These are phyloP conservation scores for Penicillium brasilianum DNA, from an alignment of 2,329 filamentous ascomycete genomes.

Conservation along the genomic window DNA sequence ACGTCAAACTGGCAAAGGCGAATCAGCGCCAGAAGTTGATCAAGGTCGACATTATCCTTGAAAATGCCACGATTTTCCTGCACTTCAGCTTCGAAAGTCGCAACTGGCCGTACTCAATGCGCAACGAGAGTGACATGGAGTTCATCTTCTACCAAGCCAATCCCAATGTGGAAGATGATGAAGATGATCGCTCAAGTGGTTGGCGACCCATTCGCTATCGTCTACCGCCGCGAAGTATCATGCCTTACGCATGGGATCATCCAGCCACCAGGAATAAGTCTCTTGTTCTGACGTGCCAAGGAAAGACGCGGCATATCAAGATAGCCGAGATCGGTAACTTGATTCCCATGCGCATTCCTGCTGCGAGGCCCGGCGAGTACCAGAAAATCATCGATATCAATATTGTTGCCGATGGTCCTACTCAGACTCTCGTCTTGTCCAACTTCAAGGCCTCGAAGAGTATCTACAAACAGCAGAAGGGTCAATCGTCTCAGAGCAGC, in stretches of 20 bases:
- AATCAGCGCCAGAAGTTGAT: conserved; percentile 88
- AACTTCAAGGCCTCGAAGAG: conserved; percentile 94
- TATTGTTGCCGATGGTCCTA: conserved; percentile 92
- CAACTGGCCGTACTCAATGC: conserved; percentile 98
- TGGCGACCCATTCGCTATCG: conserved; percentile 94
- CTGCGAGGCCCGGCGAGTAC: conserved; percentile 63
- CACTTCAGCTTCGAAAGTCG: conserved; percentile 89
- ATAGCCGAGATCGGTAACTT: conserved; percentile 95
- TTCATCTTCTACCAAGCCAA: conserved; percentile 97
- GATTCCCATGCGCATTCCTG: conserved; percentile 87
- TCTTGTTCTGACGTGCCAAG: conserved; percentile 78
- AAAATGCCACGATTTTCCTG: conserved; percentile 90
- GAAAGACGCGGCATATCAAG: conserved; percentile 88
- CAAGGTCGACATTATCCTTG: conserved; percentile 86
- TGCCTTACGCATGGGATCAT: conserved; percentile 99
- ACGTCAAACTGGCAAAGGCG: conserved; percentile 90
- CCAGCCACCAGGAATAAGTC: conserved; percentile 97
- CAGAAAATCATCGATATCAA: conserved; percentile 96
- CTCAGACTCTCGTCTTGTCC: conserved; percentile 89
- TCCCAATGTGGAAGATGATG: conserved; percentile 90
- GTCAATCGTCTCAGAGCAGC: conserved; percentile 62
- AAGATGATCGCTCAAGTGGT: conserved; percentile 74
- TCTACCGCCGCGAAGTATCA: conserved; percentile 90
- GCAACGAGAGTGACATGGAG: conserved; percentile 95
- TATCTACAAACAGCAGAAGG: conserved; percentile 74